A percentile compares a stretch with the other conserved stretches of the same genome.
Conservation (phyloP, 352 stramenopile genomes). For the Globisporangium middletonii region DNA sequence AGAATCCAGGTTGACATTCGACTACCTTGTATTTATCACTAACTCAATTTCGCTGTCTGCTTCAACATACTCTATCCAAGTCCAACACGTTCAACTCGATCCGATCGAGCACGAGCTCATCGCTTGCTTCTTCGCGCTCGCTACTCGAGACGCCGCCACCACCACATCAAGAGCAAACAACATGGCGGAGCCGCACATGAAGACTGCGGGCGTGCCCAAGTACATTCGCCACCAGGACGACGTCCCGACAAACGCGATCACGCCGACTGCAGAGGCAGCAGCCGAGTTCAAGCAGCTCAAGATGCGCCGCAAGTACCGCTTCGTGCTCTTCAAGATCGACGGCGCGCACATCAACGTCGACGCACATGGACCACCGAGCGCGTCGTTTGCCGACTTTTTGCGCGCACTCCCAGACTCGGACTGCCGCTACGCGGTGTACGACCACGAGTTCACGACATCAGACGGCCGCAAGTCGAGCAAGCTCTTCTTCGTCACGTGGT, state of each 20-base stretch:
- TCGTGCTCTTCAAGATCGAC: slow-evolving; percentile 80
- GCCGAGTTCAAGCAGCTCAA: slow-evolving; percentile 85
- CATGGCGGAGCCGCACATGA: slow-evolving; percentile 81
- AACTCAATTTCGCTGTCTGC: no score
- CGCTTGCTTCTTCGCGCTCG: not conserved
- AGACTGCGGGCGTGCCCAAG: slow-evolving; percentile 75
- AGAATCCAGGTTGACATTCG: no score
- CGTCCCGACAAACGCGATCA: slow-evolving; percentile 64
- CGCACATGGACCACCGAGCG: slow-evolving; percentile 34
- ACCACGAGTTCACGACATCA: slow-evolving; percentile 70
- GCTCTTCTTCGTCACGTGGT: slow-evolving; percentile 86
- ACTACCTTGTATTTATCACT: no score
- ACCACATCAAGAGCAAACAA: slow-evolving; percentile 5
- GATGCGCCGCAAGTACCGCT: slow-evolving; percentile 85
- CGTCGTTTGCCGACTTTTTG: slow-evolving; percentile 50
- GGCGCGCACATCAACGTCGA: slow-evolving; percentile 63
- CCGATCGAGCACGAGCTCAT: not conserved
- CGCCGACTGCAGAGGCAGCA: slow-evolving; percentile 47
- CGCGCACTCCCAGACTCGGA: slow-evolving; percentile 68
- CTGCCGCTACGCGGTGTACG: slow-evolving; percentile 84
- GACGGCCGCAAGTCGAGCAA: slow-evolving; percentile 86
- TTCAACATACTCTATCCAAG: no score
- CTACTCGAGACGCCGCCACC: not conserved
- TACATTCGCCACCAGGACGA: slow-evolving; percentile 75
- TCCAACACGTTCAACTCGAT: not conserved